Base-by-base conservation (phyloP, 306 rosid species). In the Sphenostylis stenocarpa region DNA sequence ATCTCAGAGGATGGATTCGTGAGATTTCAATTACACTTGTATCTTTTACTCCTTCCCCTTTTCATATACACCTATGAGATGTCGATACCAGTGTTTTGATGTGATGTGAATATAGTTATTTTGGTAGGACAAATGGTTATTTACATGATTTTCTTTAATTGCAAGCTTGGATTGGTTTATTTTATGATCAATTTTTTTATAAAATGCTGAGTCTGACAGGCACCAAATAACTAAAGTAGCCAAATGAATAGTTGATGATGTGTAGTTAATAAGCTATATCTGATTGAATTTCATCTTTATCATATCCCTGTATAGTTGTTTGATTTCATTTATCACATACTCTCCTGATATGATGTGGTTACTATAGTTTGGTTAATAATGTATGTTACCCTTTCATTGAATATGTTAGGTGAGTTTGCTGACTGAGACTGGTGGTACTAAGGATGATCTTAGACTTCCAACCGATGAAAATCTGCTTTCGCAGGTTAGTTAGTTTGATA, bases 1-100 rank as follows among this genome's bases (percentile, higher is more conserved):
- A 94, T 94, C 73, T 90, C 98, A 44, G 98, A 94, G 85, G 98
- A 94, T 86, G 98, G 98, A 86, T 94, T 92, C 86, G 98, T 94
- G 90, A 77, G 90, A 61, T 75, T 62, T 19, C 21, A 45, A 26
- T 65, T 48, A 23, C 12, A 20, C 61, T 69, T 69, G 61, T 41
- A 7, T 16, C 57, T 44, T 2, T 10, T 17, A 6, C 11, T 17
- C 19, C 4, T 67, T 70, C 6, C 49, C 14, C 11, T 43, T 70
- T 58, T 2, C 3, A 33, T 36, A 36, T 63, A 33, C 17, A 63
- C 3, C 15, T 44, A 29, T 43, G 20, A 5, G 45, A 36, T n/a
- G 43, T 23, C 57, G 51, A 33, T 38, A 11, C 47, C 26, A 24
- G 15, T 51, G 23, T 34, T 72, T 21, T 41, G 60, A 44, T 73